Percentiles rank a stretch among this genome's conserved stretches.
Conservation (phyloP, 2,329 filamentous ascomycete species). For the Cytospora piceae region DNA sequence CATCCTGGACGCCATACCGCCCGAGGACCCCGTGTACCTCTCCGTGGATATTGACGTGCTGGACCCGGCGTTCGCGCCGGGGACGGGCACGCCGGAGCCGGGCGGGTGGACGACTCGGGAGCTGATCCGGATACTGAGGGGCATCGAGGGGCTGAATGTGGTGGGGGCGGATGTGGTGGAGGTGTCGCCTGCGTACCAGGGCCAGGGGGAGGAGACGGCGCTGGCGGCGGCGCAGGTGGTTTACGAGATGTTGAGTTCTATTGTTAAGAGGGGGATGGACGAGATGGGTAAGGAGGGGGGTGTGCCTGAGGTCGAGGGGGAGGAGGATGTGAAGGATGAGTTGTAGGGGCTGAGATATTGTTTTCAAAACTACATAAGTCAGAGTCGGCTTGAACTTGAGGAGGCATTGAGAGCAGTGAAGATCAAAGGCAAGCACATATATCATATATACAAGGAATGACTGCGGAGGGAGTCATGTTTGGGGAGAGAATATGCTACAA, state of each 20-base stretch:
- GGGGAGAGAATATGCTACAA: neutral
- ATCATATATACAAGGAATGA: neutral
- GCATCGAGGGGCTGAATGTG: constrained; percentile 80
- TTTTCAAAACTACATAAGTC: neutral
- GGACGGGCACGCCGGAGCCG: constrained; percentile 84
- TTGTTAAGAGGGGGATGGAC: constrained; percentile 53
- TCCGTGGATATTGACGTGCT: constrained; percentile 44
- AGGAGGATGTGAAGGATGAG: constrained; percentile 43
- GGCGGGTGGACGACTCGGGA: constrained; percentile 91
- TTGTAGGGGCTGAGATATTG: constrained; percentile 35
- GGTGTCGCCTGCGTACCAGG: constrained; percentile 84
- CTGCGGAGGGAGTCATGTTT: neutral
- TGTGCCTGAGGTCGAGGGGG: constrained; percentile 11
- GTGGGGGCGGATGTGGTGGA: constrained; percentile 92
- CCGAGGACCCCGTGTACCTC: constrained; percentile 68
- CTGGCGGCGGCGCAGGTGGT: constrained; percentile 82
- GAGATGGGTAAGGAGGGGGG: constrained; percentile 43
- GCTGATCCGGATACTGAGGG: constrained; percentile 80
- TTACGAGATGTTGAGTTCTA: constrained; percentile 81
- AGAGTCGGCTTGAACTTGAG: neutral
- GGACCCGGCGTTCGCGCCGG: constrained; percentile 42
- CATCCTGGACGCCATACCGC: constrained; percentile 74
- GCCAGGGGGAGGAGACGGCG: constrained; percentile 77
- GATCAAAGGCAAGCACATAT: neutral
- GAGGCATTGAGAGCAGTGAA: neutral